phyloP scores from a whole-genome alignment of 768 basidiomycete species.

The Hemileccinum impolitum region DNA sequence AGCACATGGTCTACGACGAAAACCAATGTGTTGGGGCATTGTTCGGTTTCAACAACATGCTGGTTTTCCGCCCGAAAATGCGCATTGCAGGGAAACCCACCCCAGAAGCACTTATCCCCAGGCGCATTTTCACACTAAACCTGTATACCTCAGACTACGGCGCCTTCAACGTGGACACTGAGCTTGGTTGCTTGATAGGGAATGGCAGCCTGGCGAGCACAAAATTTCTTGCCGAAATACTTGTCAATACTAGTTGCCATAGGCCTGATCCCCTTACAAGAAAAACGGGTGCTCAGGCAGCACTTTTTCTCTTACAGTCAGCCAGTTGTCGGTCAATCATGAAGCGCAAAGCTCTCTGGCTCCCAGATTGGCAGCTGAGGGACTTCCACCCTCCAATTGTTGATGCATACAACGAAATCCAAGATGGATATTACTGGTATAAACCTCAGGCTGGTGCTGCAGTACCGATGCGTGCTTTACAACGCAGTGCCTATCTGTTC shows the following conservation, averaged over 20 bases:
- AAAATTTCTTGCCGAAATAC: conserved; percentile 38
- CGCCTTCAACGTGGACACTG: conserved; percentile 17
- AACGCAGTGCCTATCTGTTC: neutral
- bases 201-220: conserved; percentile 18
- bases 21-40: conserved; percentile 22
- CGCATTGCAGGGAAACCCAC: neutral
- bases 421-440: neutral
- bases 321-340: conserved; percentile 39
- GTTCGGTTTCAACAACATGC: conserved; percentile 37
- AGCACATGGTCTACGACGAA: conserved; percentile 6
- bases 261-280: conserved; percentile 41
- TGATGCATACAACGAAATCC: neutral
- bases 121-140: conserved; percentile 34
- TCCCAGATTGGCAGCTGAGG: too few species aligned
- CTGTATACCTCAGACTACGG: neutral
- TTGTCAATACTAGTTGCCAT: conserved; percentile 37
- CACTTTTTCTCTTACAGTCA: conserved; percentile 34
- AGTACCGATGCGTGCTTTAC: neutral
- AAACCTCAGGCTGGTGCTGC: neutral
- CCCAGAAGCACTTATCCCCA: neutral
- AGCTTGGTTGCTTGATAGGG: conserved; percentile 18
- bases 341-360: conserved; percentile 17
- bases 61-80: conserved; percentile 33
- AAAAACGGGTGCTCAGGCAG: conserved; percentile 20
- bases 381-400: neutral